Base-by-base conservation (phyloP, 257 asterid species). In the Lantana camara region DNA sequence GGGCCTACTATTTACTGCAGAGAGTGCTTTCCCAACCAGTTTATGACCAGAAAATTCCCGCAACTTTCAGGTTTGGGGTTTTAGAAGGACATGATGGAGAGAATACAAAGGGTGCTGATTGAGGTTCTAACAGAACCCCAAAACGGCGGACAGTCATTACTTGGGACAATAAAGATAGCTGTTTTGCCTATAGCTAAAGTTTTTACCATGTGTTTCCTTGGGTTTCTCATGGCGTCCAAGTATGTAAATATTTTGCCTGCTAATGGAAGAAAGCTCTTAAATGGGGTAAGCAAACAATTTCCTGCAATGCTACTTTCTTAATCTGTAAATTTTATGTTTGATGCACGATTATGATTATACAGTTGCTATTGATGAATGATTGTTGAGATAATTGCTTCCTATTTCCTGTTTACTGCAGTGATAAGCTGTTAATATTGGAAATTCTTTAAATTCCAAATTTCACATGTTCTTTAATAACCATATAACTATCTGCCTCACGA, bases 171-270 rank as follows among this genome's bases (percentile, higher is more conserved):
- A 9, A 88, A 79, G 80, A 88, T 94, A 54, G 97, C 99, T 37
- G 97, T 94, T 67, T 41, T 94, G 68, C 99, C 99, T 19, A 94
- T 94, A 15, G 97, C 97, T 4, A 94, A 94, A 71, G 99, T 94
- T 65, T 94, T 90, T 57, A 87, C 98, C 21, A 73, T 93, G 77
- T 89, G 98, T 81, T 93, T 85, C 73, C 47, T 93, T 66, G 99
- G 99, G 34, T 84, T 84, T 64, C 80, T 94, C 24, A 85, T 94
- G 99, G 97, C 99, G 37, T 88, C 99, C 68, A 90, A 90, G 83
- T 88, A 70, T 77, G 96, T 94, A 0, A 90, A 84, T 68, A 82
- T 94, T 66, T 70, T 94, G 63, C 86, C 96, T 4, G 87, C 96
- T 17, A 88, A 78, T 70, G 99, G 99, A 49, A 84, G 99, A 68